These are phyloP conservation scores for Penicillium macrosclerotiorum DNA, from an alignment of 495 filamentous ascomycete species.

Conservation along the genomic window DNA sequence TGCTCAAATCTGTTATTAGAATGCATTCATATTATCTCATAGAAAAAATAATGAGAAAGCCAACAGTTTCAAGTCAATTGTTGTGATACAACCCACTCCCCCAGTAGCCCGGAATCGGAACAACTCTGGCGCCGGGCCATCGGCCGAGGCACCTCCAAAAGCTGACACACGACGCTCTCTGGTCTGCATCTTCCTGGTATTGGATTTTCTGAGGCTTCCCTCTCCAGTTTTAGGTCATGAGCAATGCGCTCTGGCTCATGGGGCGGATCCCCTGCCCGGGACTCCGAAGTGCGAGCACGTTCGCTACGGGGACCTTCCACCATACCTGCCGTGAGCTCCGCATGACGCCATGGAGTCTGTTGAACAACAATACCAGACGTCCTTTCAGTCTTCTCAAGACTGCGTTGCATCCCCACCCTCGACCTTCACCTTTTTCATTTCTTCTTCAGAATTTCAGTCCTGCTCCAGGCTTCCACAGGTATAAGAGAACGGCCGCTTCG, in stretches of 20 bases:
- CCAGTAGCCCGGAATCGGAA: too few relatives aligned
- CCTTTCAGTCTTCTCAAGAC: conserved; percentile 10
- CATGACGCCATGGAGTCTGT: conserved; percentile 20
- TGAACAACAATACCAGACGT: conserved; percentile 18
- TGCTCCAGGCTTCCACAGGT: conserved; percentile 11
- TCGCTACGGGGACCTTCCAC: conserved; percentile 17
- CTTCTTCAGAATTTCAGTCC: neutral
- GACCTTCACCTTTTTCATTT: neutral
- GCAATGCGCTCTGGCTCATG: conserved; percentile 44
- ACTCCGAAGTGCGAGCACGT: conserved; percentile 29
- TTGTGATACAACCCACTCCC: too few relatives aligned
- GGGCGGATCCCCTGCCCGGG: conserved; percentile 47
- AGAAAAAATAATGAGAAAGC: too few relatives aligned
- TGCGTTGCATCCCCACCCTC: neutral
- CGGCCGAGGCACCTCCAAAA: conserved; percentile 5
- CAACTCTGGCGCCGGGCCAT: conserved; percentile 12
- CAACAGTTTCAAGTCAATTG: too few relatives aligned
- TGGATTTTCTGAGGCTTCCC: conserved; percentile 2
- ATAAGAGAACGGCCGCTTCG: conserved; percentile 22
- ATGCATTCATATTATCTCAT: too few relatives aligned
- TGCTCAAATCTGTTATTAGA: too few relatives aligned
- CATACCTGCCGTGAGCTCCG: conserved; percentile 16
- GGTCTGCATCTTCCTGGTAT: neutral
- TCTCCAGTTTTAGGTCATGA: conserved; percentile 42
- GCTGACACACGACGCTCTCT: neutral